Evolutionary conservation across 495 filamentous ascomycete genomes (phyloP), one percentile per base, ranked within the genome.

Genomic region (Trichoderma virens): DNA sequence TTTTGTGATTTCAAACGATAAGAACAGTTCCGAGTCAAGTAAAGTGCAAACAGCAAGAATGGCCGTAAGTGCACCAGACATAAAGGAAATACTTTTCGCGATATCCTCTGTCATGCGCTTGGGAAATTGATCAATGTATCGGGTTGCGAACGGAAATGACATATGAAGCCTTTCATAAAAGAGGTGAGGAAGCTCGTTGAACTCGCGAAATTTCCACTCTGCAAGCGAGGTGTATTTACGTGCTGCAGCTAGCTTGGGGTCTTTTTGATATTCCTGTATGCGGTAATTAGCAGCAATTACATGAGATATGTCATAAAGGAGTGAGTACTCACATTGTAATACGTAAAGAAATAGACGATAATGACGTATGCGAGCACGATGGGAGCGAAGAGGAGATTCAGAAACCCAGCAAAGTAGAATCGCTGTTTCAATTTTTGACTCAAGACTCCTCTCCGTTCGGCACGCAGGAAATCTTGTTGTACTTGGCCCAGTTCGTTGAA

Each of bases 131-230:
- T 97, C 91, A 32, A 98, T 83, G 70, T 98, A 98, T 41, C 89
- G 88, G 59, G 87, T 90, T 2, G 94, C 94, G 70, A 89, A 97
- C 0, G 93, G 93, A 69, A 93, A 91, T 6, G 95, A 97, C 90
- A 97, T 94, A 68, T 96, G 91, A 62, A 90, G 81, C 14, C 94
- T 86, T 64, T 91, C 88, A 66, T 91, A 83, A 69, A 97, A 98
- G 1, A 98, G 78, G 77, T 98, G 94, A 67, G 86, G 87, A 0
- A 98, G 83, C 73, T 98, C 94, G 69, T 98, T 98, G 80, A 98
- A 98, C 73, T 98, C 93, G 60, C 94, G 89, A 65, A 98, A 97
- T 69, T 97, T 97, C 95, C 94, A 98, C 72, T 95, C 90, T 2
- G 95, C 94, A 60, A 97, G 83, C 2, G 92, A 90, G 2, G 93